Percentiles rank a stretch among this genome's conserved stretches.
Conservation (phyloP, 768 basidiomycete species). For the Tulasnella sp. region DNA sequence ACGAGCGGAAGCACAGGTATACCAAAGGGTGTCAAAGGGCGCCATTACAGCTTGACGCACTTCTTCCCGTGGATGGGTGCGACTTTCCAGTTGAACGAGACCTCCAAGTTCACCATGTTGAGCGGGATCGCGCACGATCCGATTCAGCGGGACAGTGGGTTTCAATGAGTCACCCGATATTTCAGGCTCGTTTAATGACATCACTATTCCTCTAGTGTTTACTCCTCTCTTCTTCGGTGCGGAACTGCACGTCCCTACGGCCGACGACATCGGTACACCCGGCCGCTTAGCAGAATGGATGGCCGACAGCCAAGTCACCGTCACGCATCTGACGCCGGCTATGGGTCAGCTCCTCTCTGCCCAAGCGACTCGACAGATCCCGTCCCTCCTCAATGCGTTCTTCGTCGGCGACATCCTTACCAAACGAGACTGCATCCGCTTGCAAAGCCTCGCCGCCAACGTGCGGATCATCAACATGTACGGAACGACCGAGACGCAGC, state of each 20-base stretch:
- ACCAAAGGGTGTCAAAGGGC: conserved; percentile 92
- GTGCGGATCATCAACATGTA: conserved; percentile 99
- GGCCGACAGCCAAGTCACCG: conserved; percentile 78
- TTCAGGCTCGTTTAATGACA: background rate
- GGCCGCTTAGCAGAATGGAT: conserved; percentile 98
- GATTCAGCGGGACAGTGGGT: conserved; percentile 95
- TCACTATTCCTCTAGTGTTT: conserved; percentile 52
- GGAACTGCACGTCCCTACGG: conserved; percentile 86
- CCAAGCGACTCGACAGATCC: conserved; percentile 69
- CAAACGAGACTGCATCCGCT: conserved; percentile 90
- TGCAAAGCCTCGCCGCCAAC: conserved; percentile 86
- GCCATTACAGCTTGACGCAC: conserved; percentile 93
- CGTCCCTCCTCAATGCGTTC: conserved; percentile 80
- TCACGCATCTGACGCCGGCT: conserved; percentile 97
- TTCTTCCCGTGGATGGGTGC: conserved; percentile 99
- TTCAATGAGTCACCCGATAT: conserved; percentile 5
- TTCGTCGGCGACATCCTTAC: conserved; percentile 99
- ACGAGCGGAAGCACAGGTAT: conserved; percentile 97
- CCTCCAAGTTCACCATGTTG: conserved; percentile 92
- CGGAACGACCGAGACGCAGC: conserved; percentile 97
- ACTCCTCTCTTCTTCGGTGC: conserved; percentile 98
- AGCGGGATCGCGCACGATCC: conserved; percentile 99
- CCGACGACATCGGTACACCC: conserved; percentile 93
- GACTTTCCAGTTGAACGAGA: conserved; percentile 58
- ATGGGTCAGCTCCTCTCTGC: conserved; percentile 98